These are phyloP conservation scores for Apiospora marii DNA, from an alignment of 2,329 filamentous ascomycete genomes.

Conservation along the genomic window DNA sequence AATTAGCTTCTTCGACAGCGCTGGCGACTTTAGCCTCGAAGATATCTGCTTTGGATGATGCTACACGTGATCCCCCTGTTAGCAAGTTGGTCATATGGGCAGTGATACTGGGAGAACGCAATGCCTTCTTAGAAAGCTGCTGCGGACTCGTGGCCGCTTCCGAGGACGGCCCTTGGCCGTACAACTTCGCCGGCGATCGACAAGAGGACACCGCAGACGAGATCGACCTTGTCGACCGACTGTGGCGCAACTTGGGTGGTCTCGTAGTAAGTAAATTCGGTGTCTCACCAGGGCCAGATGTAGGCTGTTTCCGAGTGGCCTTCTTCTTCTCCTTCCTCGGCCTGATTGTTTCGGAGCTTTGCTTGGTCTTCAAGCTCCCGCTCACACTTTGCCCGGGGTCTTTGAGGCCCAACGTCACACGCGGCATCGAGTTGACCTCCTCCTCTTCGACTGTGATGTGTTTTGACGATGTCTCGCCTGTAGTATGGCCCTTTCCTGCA, in stretches of 20 bases:
- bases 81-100: constrained; percentile 53
- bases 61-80: constrained; percentile 58
- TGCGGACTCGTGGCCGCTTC: constrained; percentile 39
- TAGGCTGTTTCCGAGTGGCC: constrained; percentile 75
- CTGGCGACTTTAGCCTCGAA: constrained; percentile 97
- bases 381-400: constrained; percentile 69
- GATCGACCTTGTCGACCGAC: constrained; percentile 49
- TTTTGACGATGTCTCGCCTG: constrained; percentile 75
- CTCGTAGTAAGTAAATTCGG: constrained; percentile 38
- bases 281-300: constrained; percentile 74
- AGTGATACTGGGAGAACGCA: constrained; percentile 43
- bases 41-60: constrained; percentile 94
- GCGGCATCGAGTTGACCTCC: constrained; percentile 89
- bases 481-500: constrained; percentile 69
- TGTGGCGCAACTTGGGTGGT: constrained; percentile 47
- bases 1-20: constrained; percentile 94
- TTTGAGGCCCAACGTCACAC: constrained; percentile 74
- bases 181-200: constrained; percentile 46
- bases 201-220: constrained; percentile 38
- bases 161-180: constrained; percentile 44
- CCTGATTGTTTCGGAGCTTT: constrained; percentile 94
- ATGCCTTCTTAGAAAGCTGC: constrained; percentile 30
- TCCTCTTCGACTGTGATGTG: constrained; percentile 99
- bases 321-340: constrained; percentile 94
- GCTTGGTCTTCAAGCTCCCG: constrained; percentile 83